phyloP scores from a whole-genome alignment of 2,329 filamentous ascomycete genomes.

The Monosporascus sp. region DNA sequence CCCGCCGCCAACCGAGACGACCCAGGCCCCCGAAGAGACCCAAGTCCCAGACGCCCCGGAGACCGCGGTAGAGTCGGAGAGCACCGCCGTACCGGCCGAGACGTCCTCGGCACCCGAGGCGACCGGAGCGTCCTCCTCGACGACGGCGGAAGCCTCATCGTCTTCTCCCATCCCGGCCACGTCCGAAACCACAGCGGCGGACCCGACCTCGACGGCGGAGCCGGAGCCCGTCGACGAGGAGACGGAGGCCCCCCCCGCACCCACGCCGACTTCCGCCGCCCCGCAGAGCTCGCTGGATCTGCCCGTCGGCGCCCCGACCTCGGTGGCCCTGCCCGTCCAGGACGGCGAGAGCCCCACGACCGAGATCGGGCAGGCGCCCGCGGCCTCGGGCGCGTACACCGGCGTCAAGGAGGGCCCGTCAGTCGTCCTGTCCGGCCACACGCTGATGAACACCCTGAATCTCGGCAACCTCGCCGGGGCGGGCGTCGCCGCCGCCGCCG shows the following conservation, averaged over 20 bases:
- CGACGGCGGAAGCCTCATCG: no score
- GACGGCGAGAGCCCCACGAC: no score
- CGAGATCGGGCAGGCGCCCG: constrained; percentile 1
- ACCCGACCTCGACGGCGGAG: no score
- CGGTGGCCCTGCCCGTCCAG: constrained; percentile 2
- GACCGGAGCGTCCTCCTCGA: background rate
- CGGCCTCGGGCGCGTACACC: constrained; percentile 17
- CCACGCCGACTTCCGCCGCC: no score
- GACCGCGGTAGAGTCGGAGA: background rate
- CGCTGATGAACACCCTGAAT: constrained; percentile 20
- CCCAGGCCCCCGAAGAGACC: background rate
- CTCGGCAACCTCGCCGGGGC: constrained; percentile 16
- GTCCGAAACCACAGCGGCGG: no score
- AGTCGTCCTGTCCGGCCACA: constrained; percentile 20
- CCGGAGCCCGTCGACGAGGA: no score
- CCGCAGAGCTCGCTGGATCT: no score
- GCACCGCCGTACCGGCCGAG: background rate
- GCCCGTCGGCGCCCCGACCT: background rate
- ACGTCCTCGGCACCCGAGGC: background rate
- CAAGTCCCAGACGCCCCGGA: background rate
- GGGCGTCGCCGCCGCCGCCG: background rate
- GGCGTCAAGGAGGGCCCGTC: constrained; percentile 22
- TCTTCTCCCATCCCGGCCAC: no score
- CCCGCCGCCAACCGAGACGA: background rate
- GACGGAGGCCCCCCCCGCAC: no score